A percentile compares a stretch with the other conserved stretches of the same genome.
phyloP scores from a whole-genome alignment of 148 eudicot genomes.

The Chenopodium quinoa region DNA sequence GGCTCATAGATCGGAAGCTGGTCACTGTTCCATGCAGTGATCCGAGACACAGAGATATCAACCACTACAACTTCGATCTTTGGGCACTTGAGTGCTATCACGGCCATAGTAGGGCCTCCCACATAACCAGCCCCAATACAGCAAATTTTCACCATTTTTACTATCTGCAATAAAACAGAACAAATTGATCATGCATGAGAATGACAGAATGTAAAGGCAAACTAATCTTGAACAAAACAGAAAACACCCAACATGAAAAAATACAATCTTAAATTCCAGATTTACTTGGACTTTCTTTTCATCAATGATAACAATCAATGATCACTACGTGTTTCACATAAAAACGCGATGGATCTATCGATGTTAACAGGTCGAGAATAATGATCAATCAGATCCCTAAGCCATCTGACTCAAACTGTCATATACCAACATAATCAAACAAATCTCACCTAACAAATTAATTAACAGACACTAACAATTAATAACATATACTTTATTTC shows the following conservation, averaged over 20 bases:
- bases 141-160: conserved; percentile 78
- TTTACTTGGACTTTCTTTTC: too few species aligned
- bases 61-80: conserved; percentile 63
- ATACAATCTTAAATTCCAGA: background rate
- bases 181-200: background rate
- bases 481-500: background rate
- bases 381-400: background rate
- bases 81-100: conserved; percentile 76
- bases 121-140: conserved; percentile 90
- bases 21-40: conserved; percentile 63
- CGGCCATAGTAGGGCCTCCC: conserved; percentile 86
- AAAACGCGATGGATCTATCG: background rate
- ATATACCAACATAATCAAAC: background rate
- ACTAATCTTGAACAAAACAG: background rate
- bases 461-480: background rate
- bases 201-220: background rate
- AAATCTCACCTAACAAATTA: background rate
- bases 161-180: conserved; percentile 3
- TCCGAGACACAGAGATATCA: conserved; percentile 68
- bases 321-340: background rate
- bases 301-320: too few species aligned
- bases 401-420: background rate
- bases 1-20: conserved; percentile 65
- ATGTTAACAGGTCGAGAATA: background rate
- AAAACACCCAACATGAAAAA: background rate